These are phyloP conservation scores for Linderina pennispora DNA, from an alignment of 192 early-diverging fungal genomes.

Conservation along the genomic window DNA sequence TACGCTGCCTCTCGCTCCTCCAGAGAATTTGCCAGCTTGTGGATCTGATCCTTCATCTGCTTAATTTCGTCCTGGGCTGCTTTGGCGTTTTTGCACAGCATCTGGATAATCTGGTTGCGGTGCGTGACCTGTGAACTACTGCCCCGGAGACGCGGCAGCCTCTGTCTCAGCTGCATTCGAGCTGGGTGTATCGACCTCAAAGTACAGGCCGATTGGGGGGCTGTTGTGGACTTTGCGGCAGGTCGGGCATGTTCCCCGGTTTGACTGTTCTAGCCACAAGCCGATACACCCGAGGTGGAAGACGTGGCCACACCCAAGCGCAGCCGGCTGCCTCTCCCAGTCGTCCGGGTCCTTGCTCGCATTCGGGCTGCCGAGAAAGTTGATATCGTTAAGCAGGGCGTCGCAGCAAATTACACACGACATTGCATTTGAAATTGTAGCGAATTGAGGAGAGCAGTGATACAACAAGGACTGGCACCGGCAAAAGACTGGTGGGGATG, in stretches of 20 bases:
- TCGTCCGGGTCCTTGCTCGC: background rate
- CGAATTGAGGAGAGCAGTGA: background rate
- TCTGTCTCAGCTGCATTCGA: background rate
- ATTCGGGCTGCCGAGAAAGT: background rate
- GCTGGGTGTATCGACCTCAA: slow-evolving; percentile 10
- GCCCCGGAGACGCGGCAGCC: background rate
- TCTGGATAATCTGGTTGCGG: slow-evolving; percentile 24
- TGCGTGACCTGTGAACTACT: slow-evolving; percentile 3
- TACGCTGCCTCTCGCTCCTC: slow-evolving; percentile 1
- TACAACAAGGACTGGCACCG: background rate
- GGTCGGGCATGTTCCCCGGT: slow-evolving; percentile 28
- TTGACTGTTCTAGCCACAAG: slow-evolving; percentile 25
- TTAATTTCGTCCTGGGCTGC: slow-evolving; percentile 16
- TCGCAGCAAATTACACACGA: slow-evolving; percentile 45
- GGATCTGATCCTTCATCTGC: slow-evolving; percentile 2
- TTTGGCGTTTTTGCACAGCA: slow-evolving; percentile 28
- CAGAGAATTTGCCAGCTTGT: background rate
- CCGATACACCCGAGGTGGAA: slow-evolving; percentile 38
- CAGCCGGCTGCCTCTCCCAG: slow-evolving; percentile 23
- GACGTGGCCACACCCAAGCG: slow-evolving; percentile 35
- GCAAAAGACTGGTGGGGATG: background rate
- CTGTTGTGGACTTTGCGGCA: slow-evolving; percentile 23
- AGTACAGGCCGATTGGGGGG: slow-evolving; percentile 23
- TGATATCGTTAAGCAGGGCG: slow-evolving; percentile 16
- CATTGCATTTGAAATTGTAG: slow-evolving; percentile 6